A percentile compares a stretch with the other conserved stretches of the same genome.
phyloP scores from a whole-genome alignment of 495 filamentous ascomycete species.

The Aspergillus sclerotioniger region DNA sequence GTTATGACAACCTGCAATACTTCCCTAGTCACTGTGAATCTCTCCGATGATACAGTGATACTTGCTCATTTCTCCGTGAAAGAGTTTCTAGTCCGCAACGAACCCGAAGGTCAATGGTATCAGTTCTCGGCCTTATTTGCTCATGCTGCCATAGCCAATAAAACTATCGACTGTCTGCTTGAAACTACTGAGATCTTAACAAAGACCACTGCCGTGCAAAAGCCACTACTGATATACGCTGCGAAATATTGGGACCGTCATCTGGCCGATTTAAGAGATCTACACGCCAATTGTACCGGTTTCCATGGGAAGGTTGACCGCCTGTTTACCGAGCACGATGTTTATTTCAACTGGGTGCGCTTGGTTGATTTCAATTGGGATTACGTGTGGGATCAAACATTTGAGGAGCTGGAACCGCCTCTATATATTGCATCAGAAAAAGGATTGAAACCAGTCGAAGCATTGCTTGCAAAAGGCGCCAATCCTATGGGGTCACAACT shows the following conservation, averaged over 20 bases:
- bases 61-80: slow-evolving; percentile 19
- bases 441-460: too few relatives aligned
- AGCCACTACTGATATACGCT: slow-evolving; percentile 3
- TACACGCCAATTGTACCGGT: neutral
- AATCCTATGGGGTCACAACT: too few relatives aligned
- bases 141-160: neutral
- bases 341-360: slow-evolving; percentile 15
- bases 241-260: slow-evolving; percentile 3
- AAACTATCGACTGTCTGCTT: neutral
- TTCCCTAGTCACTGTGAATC: slow-evolving; percentile 4
- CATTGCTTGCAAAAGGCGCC: too few relatives aligned
- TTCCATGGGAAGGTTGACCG: neutral
- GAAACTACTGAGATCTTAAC: neutral
- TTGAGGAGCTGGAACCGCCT: too few relatives aligned
- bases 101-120: neutral
- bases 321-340: slow-evolving; percentile 2
- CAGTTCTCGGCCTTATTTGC: neutral
- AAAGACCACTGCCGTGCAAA: neutral
- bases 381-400: too few relatives aligned
- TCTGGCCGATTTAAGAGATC: neutral
- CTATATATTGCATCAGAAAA: too few relatives aligned
- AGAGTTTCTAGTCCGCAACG: slow-evolving; percentile 8
- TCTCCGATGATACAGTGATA: slow-evolving; percentile 1
- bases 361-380: too few relatives aligned
- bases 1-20: slow-evolving; percentile 10